These are phyloP conservation scores for Coelastrella sp. DNA, from an alignment of 139 green algal genomes.

Conservation along the genomic window DNA sequence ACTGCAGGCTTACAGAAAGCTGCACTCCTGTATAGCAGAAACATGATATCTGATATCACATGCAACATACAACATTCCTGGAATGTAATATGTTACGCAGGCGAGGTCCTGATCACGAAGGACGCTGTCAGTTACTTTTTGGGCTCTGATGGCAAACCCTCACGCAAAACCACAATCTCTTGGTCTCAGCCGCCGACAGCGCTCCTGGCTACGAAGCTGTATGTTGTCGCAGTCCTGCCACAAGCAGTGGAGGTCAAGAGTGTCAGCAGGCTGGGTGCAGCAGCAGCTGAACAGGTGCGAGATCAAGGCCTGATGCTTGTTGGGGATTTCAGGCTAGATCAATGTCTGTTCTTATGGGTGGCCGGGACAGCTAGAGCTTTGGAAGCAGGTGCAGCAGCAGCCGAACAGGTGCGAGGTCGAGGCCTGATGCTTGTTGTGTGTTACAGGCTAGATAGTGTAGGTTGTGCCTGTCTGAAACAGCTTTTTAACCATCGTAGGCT, in stretches of 20 bases:
- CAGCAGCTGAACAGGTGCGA: constrained; percentile 57
- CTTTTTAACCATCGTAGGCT: too few species aligned
- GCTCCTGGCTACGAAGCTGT: constrained; percentile 59
- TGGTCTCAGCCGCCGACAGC: constrained; percentile 66
- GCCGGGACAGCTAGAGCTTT: too few species aligned
- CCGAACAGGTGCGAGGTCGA: constrained; percentile 55
- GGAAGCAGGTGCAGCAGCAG: too few species aligned
- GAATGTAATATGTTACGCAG: neutral
- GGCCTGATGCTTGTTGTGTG: too few species aligned
- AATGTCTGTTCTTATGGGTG: too few species aligned
- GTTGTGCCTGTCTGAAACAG: too few species aligned
- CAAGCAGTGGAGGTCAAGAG: constrained; percentile 63
- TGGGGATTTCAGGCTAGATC: neutral
- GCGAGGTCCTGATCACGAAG: constrained; percentile 58
- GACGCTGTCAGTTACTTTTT: constrained; percentile 67
- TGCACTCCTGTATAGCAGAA: too few species aligned
- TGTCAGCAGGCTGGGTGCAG: constrained; percentile 10
- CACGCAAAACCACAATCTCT: constrained; percentile 45
- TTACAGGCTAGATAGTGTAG: too few species aligned
- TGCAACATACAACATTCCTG: constrained; percentile 28
- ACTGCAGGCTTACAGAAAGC: too few species aligned
- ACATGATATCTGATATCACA: too few species aligned
- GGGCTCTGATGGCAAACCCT: constrained; percentile 59
- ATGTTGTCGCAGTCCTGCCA: constrained; percentile 70
- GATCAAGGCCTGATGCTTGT: neutral